phyloP scores from a whole-genome alignment of 164 flowering plant genomes.

The Chimonanthus salicifolius region DNA sequence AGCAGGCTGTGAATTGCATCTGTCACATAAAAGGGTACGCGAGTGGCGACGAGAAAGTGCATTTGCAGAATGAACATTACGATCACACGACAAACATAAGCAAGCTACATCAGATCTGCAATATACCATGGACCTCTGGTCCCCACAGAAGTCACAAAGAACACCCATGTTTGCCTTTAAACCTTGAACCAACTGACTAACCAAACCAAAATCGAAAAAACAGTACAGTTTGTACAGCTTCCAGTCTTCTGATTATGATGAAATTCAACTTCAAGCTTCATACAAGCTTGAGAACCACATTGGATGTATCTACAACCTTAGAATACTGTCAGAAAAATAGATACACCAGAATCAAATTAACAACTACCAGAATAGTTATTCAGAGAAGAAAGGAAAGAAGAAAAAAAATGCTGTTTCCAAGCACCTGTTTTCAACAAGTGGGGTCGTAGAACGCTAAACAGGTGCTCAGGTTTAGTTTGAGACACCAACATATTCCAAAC shows the following conservation, averaged over 20 bases:
- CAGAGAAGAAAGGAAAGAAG: neutral
- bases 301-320: conserved; percentile 7
- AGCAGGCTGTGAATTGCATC: conserved; percentile 84
- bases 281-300: conserved; percentile 1
- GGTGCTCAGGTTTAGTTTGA: neutral
- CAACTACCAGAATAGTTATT: neutral
- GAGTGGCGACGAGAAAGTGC: conserved; percentile 84
- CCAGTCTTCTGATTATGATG: neutral
- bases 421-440: neutral
- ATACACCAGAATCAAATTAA: neutral
- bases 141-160: conserved; percentile 81
- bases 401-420: neutral
- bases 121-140: conserved; percentile 75
- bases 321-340: conserved; percentile 2
- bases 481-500: neutral
- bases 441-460: neutral
- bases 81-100: conserved; percentile 89
- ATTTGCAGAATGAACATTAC: conserved; percentile 91
- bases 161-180: conserved; percentile 52
- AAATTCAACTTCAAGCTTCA: conserved; percentile 4
- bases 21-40: conserved; percentile 77
- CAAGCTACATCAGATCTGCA: conserved; percentile 90
- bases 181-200: conserved; percentile 2
- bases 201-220: neutral
- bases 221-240: neutral